A percentile compares a stretch with the other conserved stretches of the same genome.
Conservation (phyloP, 495 filamentous ascomycete genomes). For the Annulohypoxylon nitens region DNA sequence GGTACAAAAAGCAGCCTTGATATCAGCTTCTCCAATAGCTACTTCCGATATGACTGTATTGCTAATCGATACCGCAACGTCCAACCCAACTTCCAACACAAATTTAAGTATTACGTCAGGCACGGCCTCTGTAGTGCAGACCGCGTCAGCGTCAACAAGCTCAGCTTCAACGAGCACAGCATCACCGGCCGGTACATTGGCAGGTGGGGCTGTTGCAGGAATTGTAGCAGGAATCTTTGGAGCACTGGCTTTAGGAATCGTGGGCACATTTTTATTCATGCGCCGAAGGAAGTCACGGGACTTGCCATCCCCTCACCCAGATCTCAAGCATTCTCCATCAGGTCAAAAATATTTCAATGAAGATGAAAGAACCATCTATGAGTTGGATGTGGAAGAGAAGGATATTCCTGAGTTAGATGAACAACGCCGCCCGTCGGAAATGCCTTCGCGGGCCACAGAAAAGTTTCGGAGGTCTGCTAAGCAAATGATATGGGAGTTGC, state of each 20-base stretch:
- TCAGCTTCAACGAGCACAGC: background rate
- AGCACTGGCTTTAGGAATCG: constrained; percentile 17
- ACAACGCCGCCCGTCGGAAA: constrained; percentile 12
- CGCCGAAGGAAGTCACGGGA: constrained; percentile 8
- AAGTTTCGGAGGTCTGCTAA: background rate
- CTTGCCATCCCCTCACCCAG: background rate
- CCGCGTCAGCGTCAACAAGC: background rate
- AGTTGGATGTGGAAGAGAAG: background rate
- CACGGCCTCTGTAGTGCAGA: background rate
- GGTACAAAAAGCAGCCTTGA: constrained; percentile 9
- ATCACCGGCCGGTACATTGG: background rate
- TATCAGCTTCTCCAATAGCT: background rate
- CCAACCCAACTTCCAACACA: background rate
- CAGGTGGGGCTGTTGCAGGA: constrained; percentile 17
- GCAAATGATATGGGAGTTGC: constrained; percentile 23
- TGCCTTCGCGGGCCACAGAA: constrained; percentile 16
- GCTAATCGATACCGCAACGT: background rate
- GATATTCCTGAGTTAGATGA: constrained; percentile 18
- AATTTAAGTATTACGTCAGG: background rate
- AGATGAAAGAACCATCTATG: background rate
- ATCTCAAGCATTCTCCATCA: background rate
- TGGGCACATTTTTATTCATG: constrained; percentile 21
- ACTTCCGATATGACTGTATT: background rate
- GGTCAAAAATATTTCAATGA: background rate
- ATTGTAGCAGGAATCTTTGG: constrained; percentile 25